Evolutionary conservation across 2,329 filamentous ascomycete genomes (phyloP).

Genomic region (Colletotrichum salicis): DNA sequence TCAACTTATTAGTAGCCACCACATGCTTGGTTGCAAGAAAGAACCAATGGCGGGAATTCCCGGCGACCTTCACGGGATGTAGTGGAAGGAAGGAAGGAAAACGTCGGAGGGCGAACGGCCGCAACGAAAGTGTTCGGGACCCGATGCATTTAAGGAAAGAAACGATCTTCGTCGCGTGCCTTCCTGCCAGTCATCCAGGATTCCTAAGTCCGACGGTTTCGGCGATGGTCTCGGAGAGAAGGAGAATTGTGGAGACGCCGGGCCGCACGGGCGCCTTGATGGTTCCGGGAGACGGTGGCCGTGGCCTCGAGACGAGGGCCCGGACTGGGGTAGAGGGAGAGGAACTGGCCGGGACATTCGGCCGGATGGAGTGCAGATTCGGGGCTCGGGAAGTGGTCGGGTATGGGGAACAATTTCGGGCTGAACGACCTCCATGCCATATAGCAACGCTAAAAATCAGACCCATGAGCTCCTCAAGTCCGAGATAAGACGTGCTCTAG

Average conservation of each 20-base stretch:
- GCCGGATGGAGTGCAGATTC: slow-evolving; percentile 20
- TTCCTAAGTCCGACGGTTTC: not conserved
- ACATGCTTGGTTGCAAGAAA: slow-evolving; percentile 8
- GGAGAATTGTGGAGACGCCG: slow-evolving; percentile 6
- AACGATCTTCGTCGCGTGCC: not conserved
- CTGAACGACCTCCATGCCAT: not conserved
- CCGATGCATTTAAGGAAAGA: not conserved
- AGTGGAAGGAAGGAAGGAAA: not conserved
- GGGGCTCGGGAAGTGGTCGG: slow-evolving; percentile 26
- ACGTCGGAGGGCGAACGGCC: not conserved
- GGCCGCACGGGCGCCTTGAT: slow-evolving; percentile 9
- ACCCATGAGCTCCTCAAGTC: slow-evolving; percentile 11
- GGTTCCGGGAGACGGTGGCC: slow-evolving; percentile 6
- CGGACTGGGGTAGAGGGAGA: slow-evolving; percentile 10
- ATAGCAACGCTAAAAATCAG: not conserved
- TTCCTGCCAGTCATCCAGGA: not conserved
- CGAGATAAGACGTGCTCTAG: slow-evolving; percentile 3
- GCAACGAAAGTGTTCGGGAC: not conserved
- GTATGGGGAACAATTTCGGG: slow-evolving; percentile 11
- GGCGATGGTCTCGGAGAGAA: slow-evolving; percentile 19
- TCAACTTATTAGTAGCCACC: not conserved
- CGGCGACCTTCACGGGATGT: not conserved
- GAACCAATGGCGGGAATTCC: not conserved
- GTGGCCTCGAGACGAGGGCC: slow-evolving; percentile 22
- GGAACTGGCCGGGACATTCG: not conserved